These are phyloP conservation scores for Pythium phragmitis DNA, from an alignment of 352 stramenopile species.

Conservation along the genomic window DNA sequence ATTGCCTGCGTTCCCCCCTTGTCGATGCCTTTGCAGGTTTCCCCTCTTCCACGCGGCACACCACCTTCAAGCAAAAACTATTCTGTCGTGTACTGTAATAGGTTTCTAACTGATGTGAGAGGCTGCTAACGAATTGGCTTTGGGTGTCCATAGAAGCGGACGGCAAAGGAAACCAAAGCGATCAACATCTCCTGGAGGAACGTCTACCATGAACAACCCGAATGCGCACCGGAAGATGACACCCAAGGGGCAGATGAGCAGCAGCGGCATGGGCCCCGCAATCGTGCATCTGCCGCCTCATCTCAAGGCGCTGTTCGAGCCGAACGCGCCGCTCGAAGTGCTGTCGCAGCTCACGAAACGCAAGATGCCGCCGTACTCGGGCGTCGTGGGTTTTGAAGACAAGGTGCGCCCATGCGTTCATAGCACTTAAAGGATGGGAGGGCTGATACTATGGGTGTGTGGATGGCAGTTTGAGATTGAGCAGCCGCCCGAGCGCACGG, in stretches of 20 bases:
- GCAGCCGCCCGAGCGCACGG: conserved; percentile 46
- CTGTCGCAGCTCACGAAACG: conserved; percentile 75
- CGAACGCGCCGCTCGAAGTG: conserved; percentile 70
- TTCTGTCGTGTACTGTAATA: conserved; percentile 15
- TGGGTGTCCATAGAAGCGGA: background rate
- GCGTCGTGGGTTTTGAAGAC: conserved; percentile 43
- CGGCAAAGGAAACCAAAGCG: background rate
- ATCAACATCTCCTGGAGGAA: background rate
- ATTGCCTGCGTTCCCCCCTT: background rate
- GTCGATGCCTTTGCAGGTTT: conserved; percentile 1
- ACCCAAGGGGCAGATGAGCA: conserved; percentile 87
- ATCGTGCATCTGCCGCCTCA: conserved; percentile 80
- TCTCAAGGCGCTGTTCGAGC: conserved; percentile 81
- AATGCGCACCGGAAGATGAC: conserved; percentile 88
- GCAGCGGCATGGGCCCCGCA: conserved; percentile 81
- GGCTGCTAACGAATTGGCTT: background rate
- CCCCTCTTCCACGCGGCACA: conserved; percentile 8
- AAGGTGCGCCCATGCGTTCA: conserved; percentile 19
- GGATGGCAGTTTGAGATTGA: conserved; percentile 57
- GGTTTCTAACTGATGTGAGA: background rate
- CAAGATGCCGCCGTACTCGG: conserved; percentile 85
- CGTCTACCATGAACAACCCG: conserved; percentile 23
- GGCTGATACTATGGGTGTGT: background rate
- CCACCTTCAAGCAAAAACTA: conserved; percentile 9
- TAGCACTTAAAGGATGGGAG: too few species aligned